These are phyloP conservation scores for Triticum dicoccoides DNA, from an alignment of 176 grass and related monocot genomes.

Conservation along the genomic window DNA sequence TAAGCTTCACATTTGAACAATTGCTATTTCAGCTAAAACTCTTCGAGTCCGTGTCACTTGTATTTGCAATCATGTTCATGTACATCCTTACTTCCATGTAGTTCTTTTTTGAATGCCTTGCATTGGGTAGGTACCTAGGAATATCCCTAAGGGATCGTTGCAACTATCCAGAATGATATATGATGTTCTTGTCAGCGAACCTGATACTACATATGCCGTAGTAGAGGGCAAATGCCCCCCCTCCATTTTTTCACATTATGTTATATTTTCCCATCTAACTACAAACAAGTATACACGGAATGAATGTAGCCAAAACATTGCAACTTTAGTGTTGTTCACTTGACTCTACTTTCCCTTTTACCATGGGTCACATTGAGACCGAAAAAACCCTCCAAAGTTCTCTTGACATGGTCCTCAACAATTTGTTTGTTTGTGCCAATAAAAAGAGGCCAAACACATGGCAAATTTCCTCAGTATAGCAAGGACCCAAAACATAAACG, in stretches of 20 bases:
- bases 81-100: too few species aligned
- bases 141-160: neutral
- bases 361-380: neutral
- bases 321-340: neutral
- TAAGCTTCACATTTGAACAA: too few species aligned
- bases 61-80: too few species aligned
- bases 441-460: neutral
- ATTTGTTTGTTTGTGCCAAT: neutral
- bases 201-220: neutral
- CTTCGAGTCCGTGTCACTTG: too few species aligned
- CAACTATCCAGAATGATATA: neutral
- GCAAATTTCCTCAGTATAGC: neutral
- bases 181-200: neutral
- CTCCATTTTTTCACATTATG: neutral
- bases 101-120: too few species aligned
- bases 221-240: neutral
- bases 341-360: neutral
- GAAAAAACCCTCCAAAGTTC: neutral
- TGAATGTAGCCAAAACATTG: neutral
- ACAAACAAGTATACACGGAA: neutral
- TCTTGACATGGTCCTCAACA: neutral
- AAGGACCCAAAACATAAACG: neutral
- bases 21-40: too few species aligned
- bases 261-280: neutral
- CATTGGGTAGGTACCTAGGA: too few species aligned